Conservation (phyloP, 2,329 filamentous ascomycete species). For the Fusarium zealandicum region DNA sequence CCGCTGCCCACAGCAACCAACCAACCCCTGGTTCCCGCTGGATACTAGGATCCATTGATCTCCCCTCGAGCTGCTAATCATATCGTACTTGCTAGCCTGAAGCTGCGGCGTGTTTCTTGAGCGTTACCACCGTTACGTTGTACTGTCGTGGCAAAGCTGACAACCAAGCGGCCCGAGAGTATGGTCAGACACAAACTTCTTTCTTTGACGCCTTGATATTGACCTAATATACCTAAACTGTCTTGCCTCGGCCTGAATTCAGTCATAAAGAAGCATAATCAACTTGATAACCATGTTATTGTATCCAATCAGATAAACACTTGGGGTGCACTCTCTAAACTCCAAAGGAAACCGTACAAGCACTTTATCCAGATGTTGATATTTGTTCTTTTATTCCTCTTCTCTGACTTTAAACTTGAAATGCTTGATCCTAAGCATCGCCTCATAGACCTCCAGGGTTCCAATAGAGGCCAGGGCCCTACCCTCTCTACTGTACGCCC, state of each 20-base stretch:
- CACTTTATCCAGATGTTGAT: not conserved
- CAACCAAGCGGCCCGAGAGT: not conserved
- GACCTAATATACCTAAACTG: no score
- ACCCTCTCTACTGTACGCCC: conserved; percentile 24
- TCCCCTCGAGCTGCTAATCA: conserved; percentile 16
- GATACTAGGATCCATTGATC: conserved; percentile 24
- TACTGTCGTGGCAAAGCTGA: not conserved
- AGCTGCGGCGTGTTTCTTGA: not conserved
- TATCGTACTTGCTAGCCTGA: not conserved
- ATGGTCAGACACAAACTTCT: not conserved
- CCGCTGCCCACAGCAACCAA: conserved; percentile 19
- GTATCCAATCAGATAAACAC: not conserved
- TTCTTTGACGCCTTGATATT: not conserved
- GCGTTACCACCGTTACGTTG: not conserved
- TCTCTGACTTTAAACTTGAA: not conserved
- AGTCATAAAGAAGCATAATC: no score
- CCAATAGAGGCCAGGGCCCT: conserved; percentile 8
- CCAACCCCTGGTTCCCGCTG: not conserved
- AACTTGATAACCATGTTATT: no score
- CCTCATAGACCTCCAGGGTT: conserved; percentile 12
- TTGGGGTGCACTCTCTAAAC: not conserved
- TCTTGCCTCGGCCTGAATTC: no score
- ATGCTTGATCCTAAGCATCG: conserved; percentile 20
- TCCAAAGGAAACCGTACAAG: not conserved
- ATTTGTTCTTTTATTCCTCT: conserved; percentile 19